Conservation (phyloP, 805 yeast species). For the Candida oleophila region DNA sequence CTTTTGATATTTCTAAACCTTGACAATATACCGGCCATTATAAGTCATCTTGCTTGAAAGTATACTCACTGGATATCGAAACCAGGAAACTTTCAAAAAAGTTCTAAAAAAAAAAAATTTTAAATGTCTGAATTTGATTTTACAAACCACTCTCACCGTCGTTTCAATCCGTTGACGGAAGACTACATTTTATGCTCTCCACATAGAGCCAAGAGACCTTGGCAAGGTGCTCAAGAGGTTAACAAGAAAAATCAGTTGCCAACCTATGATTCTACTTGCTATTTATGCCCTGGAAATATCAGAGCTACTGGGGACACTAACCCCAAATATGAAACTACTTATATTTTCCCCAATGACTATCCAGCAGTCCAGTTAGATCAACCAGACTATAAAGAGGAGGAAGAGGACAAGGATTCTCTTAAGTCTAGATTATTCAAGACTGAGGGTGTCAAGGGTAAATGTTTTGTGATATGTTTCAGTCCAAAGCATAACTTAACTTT, state of each 20-base stretch:
- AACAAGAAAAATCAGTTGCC: constrained; percentile 44
- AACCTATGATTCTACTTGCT: constrained; percentile 62
- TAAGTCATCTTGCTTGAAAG: neutral
- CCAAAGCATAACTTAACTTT: constrained; percentile 68
- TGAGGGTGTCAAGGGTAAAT: constrained; percentile 62
- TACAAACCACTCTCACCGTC: constrained; percentile 62
- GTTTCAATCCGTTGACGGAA: constrained; percentile 68
- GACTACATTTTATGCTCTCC: constrained; percentile 74
- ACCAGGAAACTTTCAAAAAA: neutral
- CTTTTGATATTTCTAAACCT: neutral
- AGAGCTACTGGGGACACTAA: constrained; percentile 62
- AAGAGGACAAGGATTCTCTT: constrained; percentile 18
- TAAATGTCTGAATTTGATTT: constrained; percentile 38
- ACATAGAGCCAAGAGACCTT: constrained; percentile 74
- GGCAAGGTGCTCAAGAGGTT: constrained; percentile 74
- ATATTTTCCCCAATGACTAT: constrained; percentile 64
- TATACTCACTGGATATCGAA: neutral
- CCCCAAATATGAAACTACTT: constrained; percentile 58
- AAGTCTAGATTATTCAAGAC: constrained; percentile 50
- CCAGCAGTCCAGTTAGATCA: constrained; percentile 65
- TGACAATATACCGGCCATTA: neutral
- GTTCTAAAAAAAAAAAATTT: neutral
- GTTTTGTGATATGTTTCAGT: constrained; percentile 70
- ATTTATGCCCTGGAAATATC: constrained; percentile 68
- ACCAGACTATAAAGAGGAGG: constrained; percentile 36